These are phyloP conservation scores for Entonaema liquescens DNA, from an alignment of 495 filamentous ascomycete genomes.

Conservation along the genomic window DNA sequence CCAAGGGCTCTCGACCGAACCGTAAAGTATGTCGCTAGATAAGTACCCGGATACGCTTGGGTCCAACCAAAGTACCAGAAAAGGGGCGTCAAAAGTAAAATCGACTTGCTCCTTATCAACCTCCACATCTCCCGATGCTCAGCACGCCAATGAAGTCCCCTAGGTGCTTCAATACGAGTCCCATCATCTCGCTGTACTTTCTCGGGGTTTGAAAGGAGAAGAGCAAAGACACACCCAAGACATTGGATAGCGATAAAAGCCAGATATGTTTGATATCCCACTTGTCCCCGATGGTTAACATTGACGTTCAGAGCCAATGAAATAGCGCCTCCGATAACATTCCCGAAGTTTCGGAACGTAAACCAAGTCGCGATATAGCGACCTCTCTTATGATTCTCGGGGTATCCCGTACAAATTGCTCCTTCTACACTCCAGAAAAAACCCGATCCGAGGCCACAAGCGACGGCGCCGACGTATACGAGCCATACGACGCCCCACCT, in stretches of 20 bases:
- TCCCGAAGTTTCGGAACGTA: constrained; percentile 58
- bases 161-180: constrained; percentile 51
- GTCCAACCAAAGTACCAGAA: constrained; percentile 56
- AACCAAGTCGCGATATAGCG: constrained; percentile 61
- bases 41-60: constrained; percentile 57
- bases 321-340: constrained; percentile 59
- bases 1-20: constrained; percentile 57
- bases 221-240: constrained; percentile 54
- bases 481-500: constrained; percentile 60
- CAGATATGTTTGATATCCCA: constrained; percentile 58
- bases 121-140: constrained; percentile 53
- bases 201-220: constrained; percentile 56
- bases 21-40: constrained; percentile 60
- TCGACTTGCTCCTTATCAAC: constrained; percentile 49
- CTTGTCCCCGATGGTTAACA: constrained; percentile 51
- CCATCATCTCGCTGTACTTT: constrained; percentile 56
- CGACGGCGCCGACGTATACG: constrained; percentile 55
- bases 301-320: constrained; percentile 57
- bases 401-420: constrained; percentile 61
- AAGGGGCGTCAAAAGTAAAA: constrained; percentile 56
- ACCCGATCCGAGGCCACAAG: constrained; percentile 57
- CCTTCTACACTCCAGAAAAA: constrained; percentile 61
- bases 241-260: constrained; percentile 58
- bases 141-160: constrained; percentile 46
- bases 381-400: constrained; percentile 56